Base-by-base conservation (phyloP, 129 eudicot species). In the Artemisia annua region DNA sequence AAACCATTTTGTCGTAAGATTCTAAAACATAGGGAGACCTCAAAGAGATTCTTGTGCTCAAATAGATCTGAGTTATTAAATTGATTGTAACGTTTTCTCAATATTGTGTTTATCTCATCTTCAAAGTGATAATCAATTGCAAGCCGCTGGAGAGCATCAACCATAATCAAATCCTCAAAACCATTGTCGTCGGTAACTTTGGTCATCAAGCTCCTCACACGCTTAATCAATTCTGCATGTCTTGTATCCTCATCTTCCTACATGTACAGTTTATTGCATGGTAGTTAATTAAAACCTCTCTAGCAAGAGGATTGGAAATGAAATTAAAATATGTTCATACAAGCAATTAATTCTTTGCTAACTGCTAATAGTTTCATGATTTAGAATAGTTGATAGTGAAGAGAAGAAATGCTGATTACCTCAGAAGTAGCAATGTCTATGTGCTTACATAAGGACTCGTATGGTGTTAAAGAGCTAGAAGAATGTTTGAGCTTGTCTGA, bases 101-200 rank as follows among this genome's bases (percentile, higher is more conserved):
- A 24, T 67, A 67, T 67, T 22, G 22, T 16, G 17, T 67, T 12
- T 11, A 67, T 67, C 43, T 48, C 57, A 14, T 67, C 58, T 49
- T 48, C 14, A 0, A 67, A 67, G 72, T 67, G 59, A 7, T 67
- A 50, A 67, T 67, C 72, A 1, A 67, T 67, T 22, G 58, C 58
- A 11, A 48, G 72, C 14, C 72, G 58, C 10, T 67, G 72, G 59
- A 67, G 72, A 48, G 59, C 72, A 67, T 67, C 72, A 8, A 67
- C 44, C 72, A 67, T 5, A 48, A 67, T 67, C 72, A 67, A 24
- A 67, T 67, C 72, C 22, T 67, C 58, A 48, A 67, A 24, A 12
- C 3, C 15, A 11, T 67, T 46, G 0, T 14, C 43, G 2, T 13
- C 5, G 20, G 22, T 20, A 20, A 15, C 58, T 67, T 67, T 1